Evolutionary conservation across 805 yeast species (phyloP), one percentile per base, ranked within the genome.

Genomic region (Wickerhamiella siamensis): DNA sequence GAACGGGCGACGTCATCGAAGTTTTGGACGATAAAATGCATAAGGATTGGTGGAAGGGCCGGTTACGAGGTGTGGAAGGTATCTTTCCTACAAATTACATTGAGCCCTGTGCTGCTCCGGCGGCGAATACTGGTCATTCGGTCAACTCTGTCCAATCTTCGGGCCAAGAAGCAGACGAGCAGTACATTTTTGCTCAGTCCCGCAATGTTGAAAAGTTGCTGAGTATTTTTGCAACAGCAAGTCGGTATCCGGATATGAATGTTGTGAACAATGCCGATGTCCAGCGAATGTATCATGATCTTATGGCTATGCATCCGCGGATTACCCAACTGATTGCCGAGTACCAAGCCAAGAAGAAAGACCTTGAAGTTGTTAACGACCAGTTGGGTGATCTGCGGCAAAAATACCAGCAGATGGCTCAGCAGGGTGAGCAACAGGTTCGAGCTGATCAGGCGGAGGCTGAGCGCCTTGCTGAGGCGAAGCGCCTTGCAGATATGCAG

Each of bases 11-110:
- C 56, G 67, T 83, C 12, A 87, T 88, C 38, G 78, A 79, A 1
- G 94, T 91, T 1, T 67, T 87, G 29, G 97, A 87, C 52, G 38
- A 36, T 16, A 70, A 79, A 14, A 94, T 82, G 4, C 87, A 86
- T 58, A 70, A 83, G 47, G 97, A 88, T 55, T 88, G 98, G 98
- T 83, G 95, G 79, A 71, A 83, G 50, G 98, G 98, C 14, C 74
- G 88, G 4, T 62, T 88, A 40, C 69, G 72, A 42, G 95, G 95
- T 1, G 71, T 70, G 42, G 68, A 76, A 39, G 98, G 98, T 16
- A 79, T 91, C 12, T 86, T 88, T 60, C 98, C 98, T 0, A 70
- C 83, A 44, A 88, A 88, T 57, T 88, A 91, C 55, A 97, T 91
- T 1, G 33, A 39, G 21, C 22, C 36, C 6, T 8, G 6, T 5